Conservation (phyloP, 306 rosid species). For the Dryas alaskensis region DNA sequence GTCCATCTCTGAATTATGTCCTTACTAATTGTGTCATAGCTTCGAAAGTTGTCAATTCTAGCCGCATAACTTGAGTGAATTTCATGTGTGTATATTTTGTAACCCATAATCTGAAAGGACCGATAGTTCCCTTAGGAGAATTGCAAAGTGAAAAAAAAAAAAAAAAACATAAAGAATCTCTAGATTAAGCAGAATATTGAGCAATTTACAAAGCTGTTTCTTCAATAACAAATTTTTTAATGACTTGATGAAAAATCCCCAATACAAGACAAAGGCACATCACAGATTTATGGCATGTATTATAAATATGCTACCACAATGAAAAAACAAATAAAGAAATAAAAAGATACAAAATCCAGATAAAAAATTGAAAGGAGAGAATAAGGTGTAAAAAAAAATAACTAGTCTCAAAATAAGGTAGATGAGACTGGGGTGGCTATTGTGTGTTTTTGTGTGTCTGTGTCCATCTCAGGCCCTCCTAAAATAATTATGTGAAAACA, state of each 20-base stretch:
- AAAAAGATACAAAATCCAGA: neutral
- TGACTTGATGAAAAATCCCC: neutral
- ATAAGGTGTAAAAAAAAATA: neutral
- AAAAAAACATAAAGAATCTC: neutral
- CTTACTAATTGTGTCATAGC: slow-evolving; percentile 90
- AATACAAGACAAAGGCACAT: neutral
- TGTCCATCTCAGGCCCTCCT: too few relatives aligned
- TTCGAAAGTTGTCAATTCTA: slow-evolving; percentile 91
- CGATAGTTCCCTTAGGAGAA: slow-evolving; percentile 28
- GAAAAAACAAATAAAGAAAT: neutral
- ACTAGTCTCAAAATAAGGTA: neutral
- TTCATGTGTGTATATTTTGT: slow-evolving; percentile 90
- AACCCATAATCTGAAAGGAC: slow-evolving; percentile 86
- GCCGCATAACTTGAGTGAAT: slow-evolving; percentile 91
- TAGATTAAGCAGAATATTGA: neutral
- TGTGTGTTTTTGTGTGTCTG: too few relatives aligned
- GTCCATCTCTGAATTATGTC: slow-evolving; percentile 99
- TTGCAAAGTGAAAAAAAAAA: slow-evolving; percentile 17
- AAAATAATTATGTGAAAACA: too few relatives aligned
- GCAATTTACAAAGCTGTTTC: neutral
- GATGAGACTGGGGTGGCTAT: neutral
- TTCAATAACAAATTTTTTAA: neutral
- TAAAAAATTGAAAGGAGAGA: neutral
- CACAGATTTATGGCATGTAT: neutral
- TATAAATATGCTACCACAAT: neutral